These are phyloP conservation scores for Zea mays DNA, from an alignment of 176 grass and related monocot genomes.

Conservation along the genomic window DNA sequence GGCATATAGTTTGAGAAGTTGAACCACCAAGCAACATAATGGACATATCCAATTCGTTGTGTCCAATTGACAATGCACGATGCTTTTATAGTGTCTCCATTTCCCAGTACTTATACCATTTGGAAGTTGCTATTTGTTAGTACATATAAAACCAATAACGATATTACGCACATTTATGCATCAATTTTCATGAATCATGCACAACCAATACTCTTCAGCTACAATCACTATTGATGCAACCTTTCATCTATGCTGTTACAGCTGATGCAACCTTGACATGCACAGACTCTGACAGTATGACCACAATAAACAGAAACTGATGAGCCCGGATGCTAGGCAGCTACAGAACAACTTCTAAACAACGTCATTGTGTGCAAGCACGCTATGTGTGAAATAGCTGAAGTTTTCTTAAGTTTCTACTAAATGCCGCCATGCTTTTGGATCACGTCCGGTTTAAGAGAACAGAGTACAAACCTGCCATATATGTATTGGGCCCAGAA, in stretches of 20 bases:
- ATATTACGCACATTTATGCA: slow-evolving; percentile 2
- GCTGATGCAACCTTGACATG: background rate
- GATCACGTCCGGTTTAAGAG: no score
- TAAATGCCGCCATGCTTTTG: background rate
- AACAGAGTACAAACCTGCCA: no score
- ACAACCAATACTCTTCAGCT: slow-evolving; percentile 16
- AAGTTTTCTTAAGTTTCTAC: slow-evolving; percentile 6
- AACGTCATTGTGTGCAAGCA: background rate
- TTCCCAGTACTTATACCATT: slow-evolving; percentile 14
- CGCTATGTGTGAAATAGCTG: slow-evolving; percentile 10
- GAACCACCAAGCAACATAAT: background rate
- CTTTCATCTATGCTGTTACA: background rate
- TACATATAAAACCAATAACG: background rate
- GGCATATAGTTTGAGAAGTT: background rate
- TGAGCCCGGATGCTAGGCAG: background rate
- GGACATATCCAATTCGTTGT: background rate
- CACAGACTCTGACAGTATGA: background rate
- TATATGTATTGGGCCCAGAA: no score
- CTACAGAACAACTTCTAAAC: background rate
- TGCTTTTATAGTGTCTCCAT: background rate
- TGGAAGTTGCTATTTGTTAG: slow-evolving; percentile 1
- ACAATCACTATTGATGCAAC: background rate
- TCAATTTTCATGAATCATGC: background rate
- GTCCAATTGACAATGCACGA: background rate
- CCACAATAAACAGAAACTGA: slow-evolving; percentile 14